Base-by-base conservation (phyloP, 2,329 filamentous ascomycete genomes). In the Lasiodiplodia citricola region DNA sequence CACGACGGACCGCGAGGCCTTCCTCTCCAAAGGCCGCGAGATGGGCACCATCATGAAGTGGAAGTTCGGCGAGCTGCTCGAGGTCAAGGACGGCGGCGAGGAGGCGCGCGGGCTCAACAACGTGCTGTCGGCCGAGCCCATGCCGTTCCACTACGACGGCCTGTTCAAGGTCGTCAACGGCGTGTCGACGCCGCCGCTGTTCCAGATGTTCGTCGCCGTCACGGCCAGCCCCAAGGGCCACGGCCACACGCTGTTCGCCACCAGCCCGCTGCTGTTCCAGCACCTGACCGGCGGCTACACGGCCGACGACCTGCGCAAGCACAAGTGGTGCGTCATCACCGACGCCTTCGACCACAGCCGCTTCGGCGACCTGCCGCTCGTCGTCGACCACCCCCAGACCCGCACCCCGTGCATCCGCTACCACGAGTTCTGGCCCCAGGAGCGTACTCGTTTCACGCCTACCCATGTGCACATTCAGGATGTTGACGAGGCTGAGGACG, bases 111-210 rank as follows among this genome's bases (percentile, higher is more conserved):
- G 83, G 0, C 75, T 83, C 23, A 87, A 87, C 70, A 87, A 87
- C 51, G 84, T 87, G 2, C 78, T 86, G 2, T 86, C 84, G 0
- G 80, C 71, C 28, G 74, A 75, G 69, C 83, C 83, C 70, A 87
- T 88, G 85, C 86, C 87, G 0, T 86, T 87, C 74, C 86, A 88
- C 71, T 88, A 83, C 47, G 86, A 88, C 62, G 87, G 86, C 0
- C 75, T 87, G 35, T 88, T 87, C 79, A 87, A 87, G 72, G 84
- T 85, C 0, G 79, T 80, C 11, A 83, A 83, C 64, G 73, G 67
- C 38, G 58, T 68, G 25, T 38, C 23, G 10, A 65, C 67, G 5
- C 67, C 67, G 13, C 67, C 67, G 21, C 81, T 82, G 0, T 87
- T 87, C 70, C 86, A 88, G 63, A 80, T 86, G 54, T 87, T 88